These are phyloP conservation scores for Fusarium oligoseptatum DNA, from an alignment of 2,329 filamentous ascomycete species.

Conservation along the genomic window DNA sequence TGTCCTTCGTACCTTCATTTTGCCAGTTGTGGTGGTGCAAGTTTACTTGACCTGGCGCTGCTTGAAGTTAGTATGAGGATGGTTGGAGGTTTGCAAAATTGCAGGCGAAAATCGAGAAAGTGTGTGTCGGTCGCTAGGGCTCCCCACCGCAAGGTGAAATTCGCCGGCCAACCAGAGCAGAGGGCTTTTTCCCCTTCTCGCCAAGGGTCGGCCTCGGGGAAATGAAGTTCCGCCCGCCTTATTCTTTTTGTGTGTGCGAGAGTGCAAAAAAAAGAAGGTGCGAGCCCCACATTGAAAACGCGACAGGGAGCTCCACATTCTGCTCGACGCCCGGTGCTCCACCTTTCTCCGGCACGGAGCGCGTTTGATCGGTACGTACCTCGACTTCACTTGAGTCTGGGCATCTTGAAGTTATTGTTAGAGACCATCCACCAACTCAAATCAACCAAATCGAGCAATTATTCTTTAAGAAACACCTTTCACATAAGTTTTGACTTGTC, in stretches of 20 bases:
- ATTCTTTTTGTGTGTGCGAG: not conserved
- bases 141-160: slow-evolving; percentile 43
- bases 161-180: slow-evolving; percentile 50
- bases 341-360: slow-evolving; percentile 6
- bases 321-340: not conserved
- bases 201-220: slow-evolving; percentile 19
- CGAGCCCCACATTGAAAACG: not conserved
- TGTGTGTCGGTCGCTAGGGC: slow-evolving; percentile 60
- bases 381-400: not conserved
- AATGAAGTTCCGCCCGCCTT: slow-evolving; percentile 38
- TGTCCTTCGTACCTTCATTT: slow-evolving; percentile 60
- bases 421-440: not conserved
- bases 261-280: slow-evolving; percentile 3
- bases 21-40: slow-evolving; percentile 62
- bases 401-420: not conserved
- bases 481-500: not conserved
- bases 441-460: not conserved
- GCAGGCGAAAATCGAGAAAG: slow-evolving; percentile 55
- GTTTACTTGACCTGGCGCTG: slow-evolving; percentile 58
- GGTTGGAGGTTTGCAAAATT: slow-evolving; percentile 51
- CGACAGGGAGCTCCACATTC: slow-evolving; percentile 11
- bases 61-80: slow-evolving; percentile 54
- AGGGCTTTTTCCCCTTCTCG: slow-evolving; percentile 7
- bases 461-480: not conserved
- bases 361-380: slow-evolving; percentile 19